Evolutionary conservation across 139 green algal species (phyloP).

Genomic region (Desmodesmus armatus): DNA sequence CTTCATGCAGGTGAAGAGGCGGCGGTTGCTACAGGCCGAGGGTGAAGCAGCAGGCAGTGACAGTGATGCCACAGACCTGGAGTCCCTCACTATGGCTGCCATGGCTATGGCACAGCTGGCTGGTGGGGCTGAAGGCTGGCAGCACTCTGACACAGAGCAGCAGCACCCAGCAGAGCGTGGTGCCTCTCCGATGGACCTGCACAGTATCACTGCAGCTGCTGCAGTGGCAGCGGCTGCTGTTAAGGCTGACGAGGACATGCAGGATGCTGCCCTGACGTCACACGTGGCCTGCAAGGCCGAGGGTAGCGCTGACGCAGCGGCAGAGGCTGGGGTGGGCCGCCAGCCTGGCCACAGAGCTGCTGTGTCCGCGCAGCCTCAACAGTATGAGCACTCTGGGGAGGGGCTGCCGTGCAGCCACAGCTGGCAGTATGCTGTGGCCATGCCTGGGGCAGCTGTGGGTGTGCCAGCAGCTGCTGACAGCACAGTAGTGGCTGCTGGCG

Average conservation of each 20-base stretch:
- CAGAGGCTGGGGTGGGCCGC: neutral
- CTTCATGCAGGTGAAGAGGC: neutral
- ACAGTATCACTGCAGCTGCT: neutral
- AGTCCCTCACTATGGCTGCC: conserved; percentile 38
- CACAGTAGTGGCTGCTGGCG: neutral
- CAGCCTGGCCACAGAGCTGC: neutral
- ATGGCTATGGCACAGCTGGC: conserved; percentile 41
- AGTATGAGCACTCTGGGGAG: conserved; percentile 13
- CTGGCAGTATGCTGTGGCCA: conserved; percentile 21
- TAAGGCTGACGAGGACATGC: neutral
- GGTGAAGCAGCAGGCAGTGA: conserved; percentile 6
- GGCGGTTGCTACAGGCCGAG: conserved; percentile 23
- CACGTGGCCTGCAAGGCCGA: no score
- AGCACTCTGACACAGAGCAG: conserved; percentile 7
- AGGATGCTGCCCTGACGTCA: no score
- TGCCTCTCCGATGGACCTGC: no score
- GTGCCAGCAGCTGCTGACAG: neutral
- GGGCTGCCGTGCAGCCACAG: conserved; percentile 10
- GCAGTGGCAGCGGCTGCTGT: neutral
- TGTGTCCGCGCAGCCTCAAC: neutral
- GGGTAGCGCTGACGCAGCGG: no score
- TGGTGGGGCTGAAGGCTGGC: no score
- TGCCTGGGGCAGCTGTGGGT: neutral
- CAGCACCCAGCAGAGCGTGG: conserved; percentile 7
- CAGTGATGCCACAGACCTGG: conserved; percentile 10